Percentiles rank a stretch among this genome's conserved stretches.
These are phyloP conservation scores for Candida berthetii DNA, from an alignment of 805 yeast species.

Conservation along the genomic window DNA sequence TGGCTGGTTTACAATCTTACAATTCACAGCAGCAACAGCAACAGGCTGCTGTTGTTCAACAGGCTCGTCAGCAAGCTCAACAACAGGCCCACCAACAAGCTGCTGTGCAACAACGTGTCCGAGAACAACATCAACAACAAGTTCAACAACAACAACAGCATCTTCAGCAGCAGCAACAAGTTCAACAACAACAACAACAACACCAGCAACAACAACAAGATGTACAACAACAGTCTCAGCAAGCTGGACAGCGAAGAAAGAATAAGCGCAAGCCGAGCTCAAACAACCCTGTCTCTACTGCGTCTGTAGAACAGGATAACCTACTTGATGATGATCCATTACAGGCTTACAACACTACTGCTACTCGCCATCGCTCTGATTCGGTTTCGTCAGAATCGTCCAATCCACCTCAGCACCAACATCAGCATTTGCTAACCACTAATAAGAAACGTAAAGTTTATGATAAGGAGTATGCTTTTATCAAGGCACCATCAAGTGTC, in stretches of 20 bases:
- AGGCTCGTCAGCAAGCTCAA: neutral
- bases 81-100: neutral
- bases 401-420: no score
- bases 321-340: neutral
- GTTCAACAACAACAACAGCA: neutral
- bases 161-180: constrained; percentile 5
- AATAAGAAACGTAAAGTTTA: constrained; percentile 20
- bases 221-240: constrained; percentile 1
- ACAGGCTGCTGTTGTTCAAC: no score
- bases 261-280: no score
- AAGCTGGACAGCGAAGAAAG: neutral
- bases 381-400: no score
- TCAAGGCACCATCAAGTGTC: constrained; percentile 38
- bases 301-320: no score
- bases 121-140: constrained; percentile 1
- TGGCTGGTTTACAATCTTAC: neutral
- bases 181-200: constrained; percentile 8
- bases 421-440: no score
- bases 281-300: no score
- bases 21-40: neutral
- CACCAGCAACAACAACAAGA: constrained; percentile 6
- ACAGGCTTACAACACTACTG: no score
- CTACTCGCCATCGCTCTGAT: no score
- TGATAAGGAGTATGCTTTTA: constrained; percentile 28
- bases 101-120: neutral